Evolutionary conservation across 768 basidiomycete genomes (phyloP).

Genomic region (Asterophora lycoperdoides): DNA sequence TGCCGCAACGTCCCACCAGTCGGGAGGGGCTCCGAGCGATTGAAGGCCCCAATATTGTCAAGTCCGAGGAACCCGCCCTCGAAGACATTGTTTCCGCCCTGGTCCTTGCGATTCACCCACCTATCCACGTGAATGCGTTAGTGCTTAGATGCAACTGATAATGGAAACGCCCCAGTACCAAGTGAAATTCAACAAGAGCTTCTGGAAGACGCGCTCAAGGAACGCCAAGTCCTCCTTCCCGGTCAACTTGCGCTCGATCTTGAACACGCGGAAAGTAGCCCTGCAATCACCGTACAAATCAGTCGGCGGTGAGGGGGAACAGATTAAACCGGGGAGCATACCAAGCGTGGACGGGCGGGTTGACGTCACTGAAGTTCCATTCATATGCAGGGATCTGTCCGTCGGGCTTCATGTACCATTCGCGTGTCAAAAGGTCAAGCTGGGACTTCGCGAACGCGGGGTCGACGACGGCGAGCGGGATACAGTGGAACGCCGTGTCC

Average conservation of each 20-base stretch:
- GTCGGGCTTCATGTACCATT: conserved; percentile 99
- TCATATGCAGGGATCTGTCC: conserved; percentile 99
- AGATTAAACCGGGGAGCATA: conserved; percentile 28
- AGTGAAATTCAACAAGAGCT: conserved; percentile 93
- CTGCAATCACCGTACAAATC: conserved; percentile 29
- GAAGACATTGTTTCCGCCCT: conserved; percentile 92
- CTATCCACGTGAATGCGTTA: conserved; percentile 29
- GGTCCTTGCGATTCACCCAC: conserved; percentile 99
- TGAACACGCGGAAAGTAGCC: conserved; percentile 98
- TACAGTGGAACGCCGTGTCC: conserved; percentile 99
- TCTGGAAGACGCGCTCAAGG: conserved; percentile 98
- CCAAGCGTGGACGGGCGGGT: conserved; percentile 99
- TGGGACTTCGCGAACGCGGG: conserved; percentile 97
- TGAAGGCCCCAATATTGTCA: conserved; percentile 98
- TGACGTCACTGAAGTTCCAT: conserved; percentile 99
- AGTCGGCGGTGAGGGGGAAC: background rate
- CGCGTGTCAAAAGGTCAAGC: conserved; percentile 89
- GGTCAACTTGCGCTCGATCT: conserved; percentile 94
- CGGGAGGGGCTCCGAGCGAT: conserved; percentile 93
- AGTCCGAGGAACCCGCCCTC: conserved; percentile 98
- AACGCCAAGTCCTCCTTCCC: conserved; percentile 89
- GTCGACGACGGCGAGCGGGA: conserved; percentile 94
- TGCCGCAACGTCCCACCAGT: conserved; percentile 93
- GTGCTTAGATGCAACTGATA: background rate
- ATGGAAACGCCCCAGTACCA: conserved; percentile 54